Base-by-base conservation (phyloP, 257 asterid species). In the Fraxinus anomala region DNA sequence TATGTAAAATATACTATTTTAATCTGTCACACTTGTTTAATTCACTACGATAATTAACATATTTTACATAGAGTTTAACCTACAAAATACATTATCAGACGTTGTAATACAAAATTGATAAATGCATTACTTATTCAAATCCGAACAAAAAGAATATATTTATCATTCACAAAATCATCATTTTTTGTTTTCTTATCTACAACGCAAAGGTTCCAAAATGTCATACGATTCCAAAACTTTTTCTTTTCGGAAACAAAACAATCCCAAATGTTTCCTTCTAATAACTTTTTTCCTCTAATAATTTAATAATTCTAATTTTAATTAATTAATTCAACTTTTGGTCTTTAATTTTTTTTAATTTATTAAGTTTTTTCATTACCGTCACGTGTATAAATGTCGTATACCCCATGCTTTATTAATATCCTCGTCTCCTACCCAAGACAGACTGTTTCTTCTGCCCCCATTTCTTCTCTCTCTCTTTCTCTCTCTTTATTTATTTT, bases 391-490 rank as follows among this genome's bases (percentile, higher is more conserved):
- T 63, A 63, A 63, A 63, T 63, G 26, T 63, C 68, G 23, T 23
- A 6, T 10, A 4, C 31, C 36, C 33, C 36, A 63, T 10, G 36
- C 69, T 23, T 63, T 54, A 17, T 5, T 63, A 9, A 23, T 68
- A 82, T 78, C 79, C 87, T 56, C 81, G 73, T 39, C 68, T 75
- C 85, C 71, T 73, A 78, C 68, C 76, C 70, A 73, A 73, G 66
- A n/a, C 85, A 30, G 86, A 63, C 86, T 80, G 28, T 75, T 82
- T 59, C 83, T 77, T 74, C 78, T 73, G 69, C 36, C 19, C 17
- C 34, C 7, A 21, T 63, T 26, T 24, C 34, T 63, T 63, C 69
- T 11, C 0, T 65, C 44, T 10, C 28, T 42, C n/a, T n/a, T 59
- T 54, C 2, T n/a, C 2, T n/a, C 12, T 51, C 59, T 63, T 63